Evolutionary conservation across 305 asterid species (phyloP).

Genomic region (Solanum hybrid): DNA sequence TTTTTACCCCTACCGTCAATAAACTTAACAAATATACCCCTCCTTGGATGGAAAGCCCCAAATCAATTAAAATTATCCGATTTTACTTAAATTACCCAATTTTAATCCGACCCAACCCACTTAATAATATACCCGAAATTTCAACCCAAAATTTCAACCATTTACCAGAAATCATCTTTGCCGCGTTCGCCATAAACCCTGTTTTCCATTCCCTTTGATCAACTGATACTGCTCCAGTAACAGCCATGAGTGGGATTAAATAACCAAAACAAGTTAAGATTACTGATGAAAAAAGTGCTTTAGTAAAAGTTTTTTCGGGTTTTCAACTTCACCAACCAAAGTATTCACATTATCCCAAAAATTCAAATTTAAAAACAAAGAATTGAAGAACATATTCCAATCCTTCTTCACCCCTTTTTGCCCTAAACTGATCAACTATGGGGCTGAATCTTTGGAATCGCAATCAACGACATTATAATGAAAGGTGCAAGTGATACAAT

Average conservation of each 20-base stretch:
- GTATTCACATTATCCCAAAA: slow-evolving; percentile 53
- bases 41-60: too few relatives aligned
- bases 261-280: slow-evolving; percentile 41
- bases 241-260: slow-evolving; percentile 38
- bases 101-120: too few relatives aligned
- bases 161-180: slow-evolving; percentile 25
- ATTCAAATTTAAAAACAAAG: slow-evolving; percentile 14
- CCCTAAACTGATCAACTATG: slow-evolving; percentile 27
- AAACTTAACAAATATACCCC: too few relatives aligned
- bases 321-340: slow-evolving; percentile 42
- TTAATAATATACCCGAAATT: background rate
- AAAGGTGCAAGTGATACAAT: slow-evolving; percentile 50
- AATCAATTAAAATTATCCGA: too few relatives aligned
- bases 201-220: slow-evolving; percentile 34
- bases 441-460: slow-evolving; percentile 29
- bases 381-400: slow-evolving; percentile 13
- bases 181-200: slow-evolving; percentile 24
- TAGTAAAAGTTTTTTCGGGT: slow-evolving; percentile 39
- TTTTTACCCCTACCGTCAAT: too few relatives aligned
- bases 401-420: slow-evolving; percentile 23
- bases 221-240: slow-evolving; percentile 30
- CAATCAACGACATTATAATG: slow-evolving; percentile 37
- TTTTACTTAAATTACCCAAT: too few relatives aligned
- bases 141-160: slow-evolving; percentile 54
- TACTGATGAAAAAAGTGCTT: slow-evolving; percentile 34